A percentile compares a stretch with the other conserved stretches of the same genome.
Evolutionary conservation across 345 rosid genomes (phyloP).

Genomic region (Ceriops decandra): DNA sequence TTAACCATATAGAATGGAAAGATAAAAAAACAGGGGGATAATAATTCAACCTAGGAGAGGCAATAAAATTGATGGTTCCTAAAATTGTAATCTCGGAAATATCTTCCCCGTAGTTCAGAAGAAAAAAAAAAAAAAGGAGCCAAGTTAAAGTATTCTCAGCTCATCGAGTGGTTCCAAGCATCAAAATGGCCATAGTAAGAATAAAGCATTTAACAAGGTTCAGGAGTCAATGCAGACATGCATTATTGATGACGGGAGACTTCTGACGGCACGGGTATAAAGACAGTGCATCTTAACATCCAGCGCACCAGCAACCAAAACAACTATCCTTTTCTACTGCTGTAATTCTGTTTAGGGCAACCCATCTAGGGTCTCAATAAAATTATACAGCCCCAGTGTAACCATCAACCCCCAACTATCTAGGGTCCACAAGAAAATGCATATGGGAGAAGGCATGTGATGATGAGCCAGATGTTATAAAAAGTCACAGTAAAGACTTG

Average conservation of each 20-base stretch:
- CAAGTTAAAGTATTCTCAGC: background rate
- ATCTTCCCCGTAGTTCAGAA: background rate
- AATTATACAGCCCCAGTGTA: conserved; percentile 18
- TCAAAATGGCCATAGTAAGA: conserved; percentile 27
- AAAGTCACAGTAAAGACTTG: conserved; percentile 57
- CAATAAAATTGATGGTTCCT: background rate
- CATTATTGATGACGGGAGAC: conserved; percentile 12
- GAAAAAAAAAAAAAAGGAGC: conserved; percentile 10
- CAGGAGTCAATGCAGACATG: conserved; percentile 3
- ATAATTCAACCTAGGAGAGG: background rate
- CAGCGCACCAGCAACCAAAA: conserved; percentile 1
- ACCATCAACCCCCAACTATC: conserved; percentile 54
- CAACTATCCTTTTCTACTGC: background rate
- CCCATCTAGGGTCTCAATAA: background rate
- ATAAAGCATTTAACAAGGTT: conserved; percentile 24
- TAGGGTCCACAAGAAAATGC: conserved; percentile 69
- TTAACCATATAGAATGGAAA: background rate
- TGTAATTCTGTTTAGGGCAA: background rate
- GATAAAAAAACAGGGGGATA: background rate
- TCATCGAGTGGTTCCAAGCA: conserved; percentile 19
- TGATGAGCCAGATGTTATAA: conserved; percentile 53
- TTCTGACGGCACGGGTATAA: conserved; percentile 3
- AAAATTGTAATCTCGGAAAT: conserved; percentile 4
- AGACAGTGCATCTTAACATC: background rate
- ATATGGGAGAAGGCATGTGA: conserved; percentile 55